Evolutionary conservation across 441 rosid species (phyloP), one percentile per base, ranked within the genome.

Genomic region (Arabidopsis hybrid): DNA sequence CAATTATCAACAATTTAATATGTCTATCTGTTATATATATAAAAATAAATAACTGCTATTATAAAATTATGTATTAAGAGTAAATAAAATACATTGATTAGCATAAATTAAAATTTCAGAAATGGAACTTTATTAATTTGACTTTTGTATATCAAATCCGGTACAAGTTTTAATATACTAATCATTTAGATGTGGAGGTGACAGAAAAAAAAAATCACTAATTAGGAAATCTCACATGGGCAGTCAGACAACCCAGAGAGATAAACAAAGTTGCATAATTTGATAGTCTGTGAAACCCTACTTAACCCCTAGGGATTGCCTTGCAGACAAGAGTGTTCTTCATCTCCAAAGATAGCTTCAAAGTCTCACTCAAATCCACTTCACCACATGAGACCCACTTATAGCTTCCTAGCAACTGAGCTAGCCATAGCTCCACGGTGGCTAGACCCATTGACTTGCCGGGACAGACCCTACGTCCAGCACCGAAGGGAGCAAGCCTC

Each of bases 401-500:
- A 73, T 83, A 90, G 31, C 57, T 68, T 66, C 78, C 77, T 40
- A 88, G 83, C 75, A 90, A 55, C 74, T 81, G 84, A 47, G 89
- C 91, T 8, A 90, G 82, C 96, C 96, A 90, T 7, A 85, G 82
- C 53, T 78, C 82, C 11, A 83, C 86, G 0, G 90, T 86, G 0
- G 86, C 83, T 46, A 86, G 42, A 34, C 86, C 90, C 90, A 86
- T 71, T 1, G 85, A 80, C 72, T 84, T 86, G 7, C 90, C 90
- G 0, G 90, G 90, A 49, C 88, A 86, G 11, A 86, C 86, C 69
- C 88, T 83, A 46, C 88, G 80, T 32, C 90, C 90, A 9, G 90
- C 80, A 2, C 96, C 96, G 12, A 90, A 90, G 4, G 93, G 93
- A 16, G 96, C 90, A 43, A 90, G 81, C 78, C 89, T 74, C 3